Base-by-base conservation (phyloP, 2,329 filamentous ascomycete species). In the Penicillium sp. region DNA sequence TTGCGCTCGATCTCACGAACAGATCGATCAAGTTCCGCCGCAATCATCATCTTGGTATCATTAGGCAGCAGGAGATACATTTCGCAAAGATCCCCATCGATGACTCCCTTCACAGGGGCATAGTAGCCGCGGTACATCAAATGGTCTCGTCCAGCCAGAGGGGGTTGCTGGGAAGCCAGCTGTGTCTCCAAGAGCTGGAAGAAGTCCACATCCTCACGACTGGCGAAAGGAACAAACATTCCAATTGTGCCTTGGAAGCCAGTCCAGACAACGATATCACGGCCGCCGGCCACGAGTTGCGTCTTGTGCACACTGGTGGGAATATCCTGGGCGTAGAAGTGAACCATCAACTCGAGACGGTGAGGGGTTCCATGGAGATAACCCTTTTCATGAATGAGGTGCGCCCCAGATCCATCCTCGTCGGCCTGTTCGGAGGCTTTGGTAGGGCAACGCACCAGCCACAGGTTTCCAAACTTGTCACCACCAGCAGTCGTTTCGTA, bases 391-490 rank as follows among this genome's bases (percentile, higher is more conserved):
- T 99, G 92, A 28, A 90, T 82, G n/a, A 99, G 84, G 75, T 97
- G 92, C 3, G 91, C 86, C 14, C 92, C 93, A 3, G 90, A 90
- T 44, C 90, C 90, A 58, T 96, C 90, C 72, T 97, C 94, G 67
- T 99, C 94, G 0, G 91, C 89, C 71, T 95, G 90, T 62, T 91
- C 88, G 36, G 90, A 96, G 8, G 88, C 87, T 72, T 96, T 94
- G 57, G 87, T 80, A 0, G 93, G 91, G 67, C 90, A 94, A 45
- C 94, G 88, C 30, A 99, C 82, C 42, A 99, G 84, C 87, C 91
- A 99, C 16, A 99, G 76, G 67, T 99, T 99, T 58, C 94, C 95
- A 63, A 99, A 99, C 71, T 97, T 97, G 78, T 99, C 94, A 35
- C 93, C 93, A 35, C 93, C 94, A 3, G 91, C 92, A 25, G 90